phyloP scores from a whole-genome alignment of 345 rosid species.

The Brassica juncea region DNA sequence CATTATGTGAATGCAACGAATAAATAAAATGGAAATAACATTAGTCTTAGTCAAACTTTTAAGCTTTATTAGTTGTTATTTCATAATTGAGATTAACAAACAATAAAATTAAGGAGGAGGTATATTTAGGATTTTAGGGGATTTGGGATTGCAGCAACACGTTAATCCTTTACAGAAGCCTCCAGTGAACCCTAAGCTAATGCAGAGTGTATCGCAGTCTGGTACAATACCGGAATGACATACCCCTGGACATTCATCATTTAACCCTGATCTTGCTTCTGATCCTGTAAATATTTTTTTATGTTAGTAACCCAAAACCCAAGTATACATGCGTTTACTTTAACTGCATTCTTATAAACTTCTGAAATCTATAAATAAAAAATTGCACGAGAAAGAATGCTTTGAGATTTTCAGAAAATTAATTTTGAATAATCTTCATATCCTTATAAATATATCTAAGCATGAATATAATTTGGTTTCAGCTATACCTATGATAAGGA shows the following conservation, averaged over 20 bases:
- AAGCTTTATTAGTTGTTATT: neutral
- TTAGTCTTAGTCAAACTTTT: no score
- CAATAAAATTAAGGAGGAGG: neutral
- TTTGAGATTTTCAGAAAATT: neutral
- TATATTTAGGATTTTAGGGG: neutral
- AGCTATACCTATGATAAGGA: constrained; percentile 8
- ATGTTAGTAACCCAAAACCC: neutral
- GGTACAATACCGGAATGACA: constrained; percentile 14
- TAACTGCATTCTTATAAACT: neutral
- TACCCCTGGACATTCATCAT: constrained; percentile 11
- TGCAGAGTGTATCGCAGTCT: constrained; percentile 20
- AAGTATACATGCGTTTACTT: neutral
- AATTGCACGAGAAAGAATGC: neutral
- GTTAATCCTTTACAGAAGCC: constrained; percentile 9
- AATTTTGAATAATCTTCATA: neutral
- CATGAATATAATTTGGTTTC: neutral
- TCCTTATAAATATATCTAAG: neutral
- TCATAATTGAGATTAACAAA: neutral
- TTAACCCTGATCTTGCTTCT: constrained; percentile 10
- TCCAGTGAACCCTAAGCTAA: neutral
- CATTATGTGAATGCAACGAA: no score
- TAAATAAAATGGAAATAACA: no score
- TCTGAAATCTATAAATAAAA: no score
- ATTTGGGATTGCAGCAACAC: constrained; percentile 18
- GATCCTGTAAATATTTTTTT: constrained; percentile 2